These are phyloP conservation scores for Cercis canadensis DNA, from an alignment of 306 rosid species.

Conservation along the genomic window DNA sequence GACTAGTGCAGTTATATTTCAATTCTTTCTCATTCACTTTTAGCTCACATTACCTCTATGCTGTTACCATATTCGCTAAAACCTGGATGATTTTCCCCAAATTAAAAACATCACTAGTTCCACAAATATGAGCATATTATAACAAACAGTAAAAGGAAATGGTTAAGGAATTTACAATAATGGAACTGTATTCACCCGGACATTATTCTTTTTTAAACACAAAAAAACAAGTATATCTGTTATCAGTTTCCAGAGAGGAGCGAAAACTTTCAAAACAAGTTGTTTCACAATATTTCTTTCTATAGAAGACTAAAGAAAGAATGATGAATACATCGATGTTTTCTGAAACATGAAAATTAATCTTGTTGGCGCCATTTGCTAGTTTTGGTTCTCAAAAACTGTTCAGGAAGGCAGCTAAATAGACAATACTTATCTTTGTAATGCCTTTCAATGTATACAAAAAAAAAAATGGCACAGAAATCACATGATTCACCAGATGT, in stretches of 20 bases:
- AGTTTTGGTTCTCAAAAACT: too few relatives aligned
- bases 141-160: too few relatives aligned
- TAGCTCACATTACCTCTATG: not conserved
- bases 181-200: too few relatives aligned
- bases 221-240: slow-evolving; percentile 9
- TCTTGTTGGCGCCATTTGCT: slow-evolving; percentile 7
- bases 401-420: too few relatives aligned
- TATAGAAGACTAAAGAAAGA: too few relatives aligned
- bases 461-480: slow-evolving; percentile 11
- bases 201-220: too few relatives aligned
- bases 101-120: not conserved
- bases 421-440: not conserved
- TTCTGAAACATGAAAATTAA: slow-evolving; percentile 8
- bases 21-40: too few relatives aligned
- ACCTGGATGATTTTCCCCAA: not conserved
- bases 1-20: not conserved
- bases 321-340: not conserved
- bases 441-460: slow-evolving; percentile 10
- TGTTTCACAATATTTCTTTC: not conserved
- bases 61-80: not conserved
- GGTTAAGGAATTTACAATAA: too few relatives aligned
- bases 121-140: slow-evolving; percentile 19
- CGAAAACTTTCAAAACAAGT: not conserved
- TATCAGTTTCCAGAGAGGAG: slow-evolving; percentile 2
- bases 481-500: not conserved